phyloP scores from a whole-genome alignment of 148 eudicot species.

The Camellia lanceoleosa region DNA sequence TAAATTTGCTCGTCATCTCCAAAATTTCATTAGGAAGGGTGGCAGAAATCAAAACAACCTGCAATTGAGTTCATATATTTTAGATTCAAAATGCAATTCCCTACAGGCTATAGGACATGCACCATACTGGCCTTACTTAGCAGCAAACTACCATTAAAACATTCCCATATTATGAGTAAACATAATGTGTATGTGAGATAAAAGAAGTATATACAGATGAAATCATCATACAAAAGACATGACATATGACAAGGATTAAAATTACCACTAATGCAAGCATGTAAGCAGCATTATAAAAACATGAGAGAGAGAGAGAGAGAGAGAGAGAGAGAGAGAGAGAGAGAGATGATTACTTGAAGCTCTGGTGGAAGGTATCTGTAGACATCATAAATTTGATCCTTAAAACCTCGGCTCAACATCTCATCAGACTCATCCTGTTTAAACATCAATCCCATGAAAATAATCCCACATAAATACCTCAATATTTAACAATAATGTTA shows the following conservation, averaged over 20 bases:
- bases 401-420: slow-evolving; percentile 97
- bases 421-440: slow-evolving; percentile 96
- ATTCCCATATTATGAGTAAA: background rate
- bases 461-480: slow-evolving; percentile 1
- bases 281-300: background rate
- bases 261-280: background rate
- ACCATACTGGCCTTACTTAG: background rate
- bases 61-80: slow-evolving; percentile 11
- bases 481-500: background rate
- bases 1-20: slow-evolving; percentile 95
- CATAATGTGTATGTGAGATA: background rate
- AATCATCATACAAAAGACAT: background rate
- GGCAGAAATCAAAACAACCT: slow-evolving; percentile 94
- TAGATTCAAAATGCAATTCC: background rate
- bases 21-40: slow-evolving; percentile 97
- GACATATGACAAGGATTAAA: background rate
- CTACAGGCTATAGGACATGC: slow-evolving; percentile 1
- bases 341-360: slow-evolving; percentile 62
- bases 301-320: background rate
- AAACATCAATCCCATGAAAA: background rate
- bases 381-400: slow-evolving; percentile 97
- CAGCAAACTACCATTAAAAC: background rate
- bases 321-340: background rate
- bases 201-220: background rate
- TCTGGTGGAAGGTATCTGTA: slow-evolving; percentile 97